phyloP scores from a whole-genome alignment of 2,329 filamentous ascomycete species.

The Aspergillus uvarum region DNA sequence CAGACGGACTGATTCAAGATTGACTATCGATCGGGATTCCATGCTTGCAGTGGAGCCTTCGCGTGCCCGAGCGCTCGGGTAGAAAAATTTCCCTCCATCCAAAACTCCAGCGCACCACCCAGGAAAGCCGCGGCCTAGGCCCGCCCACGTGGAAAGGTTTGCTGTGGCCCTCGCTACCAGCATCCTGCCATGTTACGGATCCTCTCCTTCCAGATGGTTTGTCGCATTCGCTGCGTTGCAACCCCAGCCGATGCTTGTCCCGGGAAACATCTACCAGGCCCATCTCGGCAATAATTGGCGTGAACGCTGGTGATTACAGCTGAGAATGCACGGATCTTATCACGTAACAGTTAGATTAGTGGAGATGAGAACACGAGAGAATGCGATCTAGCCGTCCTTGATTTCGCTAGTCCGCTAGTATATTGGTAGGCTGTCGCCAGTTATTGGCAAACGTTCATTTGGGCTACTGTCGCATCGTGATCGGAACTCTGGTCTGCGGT shows the following conservation, averaged over 20 bases:
- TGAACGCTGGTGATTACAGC: neutral
- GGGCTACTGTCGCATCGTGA: conserved; percentile 68
- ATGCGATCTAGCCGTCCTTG: neutral
- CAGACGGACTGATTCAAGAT: neutral
- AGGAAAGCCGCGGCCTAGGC: neutral
- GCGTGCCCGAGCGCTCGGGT: neutral
- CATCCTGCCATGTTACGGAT: neutral
- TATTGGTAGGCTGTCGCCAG: neutral
- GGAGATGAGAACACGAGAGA: neutral
- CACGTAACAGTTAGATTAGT: neutral
- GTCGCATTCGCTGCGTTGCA: too few relatives aligned
- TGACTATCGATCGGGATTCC: neutral
- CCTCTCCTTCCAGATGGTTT: neutral
- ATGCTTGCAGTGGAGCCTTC: neutral
- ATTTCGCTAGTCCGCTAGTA: neutral
- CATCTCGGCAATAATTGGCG: neutral
- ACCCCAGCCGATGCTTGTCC: too few relatives aligned
- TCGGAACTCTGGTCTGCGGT: conserved; percentile 60
- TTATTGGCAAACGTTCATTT: conserved; percentile 57
- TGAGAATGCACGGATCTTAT: neutral
- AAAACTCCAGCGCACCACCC: neutral
- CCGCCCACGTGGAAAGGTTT: neutral
- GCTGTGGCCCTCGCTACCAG: neutral
- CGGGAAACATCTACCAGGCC: neutral
- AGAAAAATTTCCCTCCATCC: neutral